Conservation (phyloP, 164 flowering plant genomes). For the Houttuynia cordata region DNA sequence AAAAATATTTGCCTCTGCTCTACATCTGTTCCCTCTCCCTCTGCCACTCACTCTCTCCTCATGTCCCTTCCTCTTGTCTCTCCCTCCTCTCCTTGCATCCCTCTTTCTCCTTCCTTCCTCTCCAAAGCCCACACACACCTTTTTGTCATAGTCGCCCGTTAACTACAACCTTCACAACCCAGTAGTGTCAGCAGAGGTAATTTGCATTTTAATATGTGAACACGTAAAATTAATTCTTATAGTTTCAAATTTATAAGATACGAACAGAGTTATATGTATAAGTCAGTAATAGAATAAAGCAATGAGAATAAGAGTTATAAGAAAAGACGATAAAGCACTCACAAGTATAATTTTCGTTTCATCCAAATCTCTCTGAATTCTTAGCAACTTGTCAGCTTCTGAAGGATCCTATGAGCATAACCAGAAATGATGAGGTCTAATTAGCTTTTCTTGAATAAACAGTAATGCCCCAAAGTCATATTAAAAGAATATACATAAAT, state of each 20-base stretch:
- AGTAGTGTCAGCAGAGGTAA: no score
- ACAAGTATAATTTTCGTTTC: conserved; percentile 99
- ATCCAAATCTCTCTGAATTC: conserved; percentile 93
- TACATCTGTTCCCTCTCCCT: no score
- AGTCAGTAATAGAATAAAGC: neutral
- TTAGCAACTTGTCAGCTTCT: conserved; percentile 94
- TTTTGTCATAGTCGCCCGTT: no score
- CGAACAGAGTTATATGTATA: no score
- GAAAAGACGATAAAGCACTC: conserved; percentile 21
- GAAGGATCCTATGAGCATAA: conserved; percentile 68
- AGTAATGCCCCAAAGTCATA: neutral
- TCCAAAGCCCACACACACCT: no score
- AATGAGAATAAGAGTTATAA: neutral
- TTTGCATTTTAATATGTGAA: neutral
- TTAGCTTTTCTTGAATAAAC: neutral
- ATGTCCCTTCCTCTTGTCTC: no score
- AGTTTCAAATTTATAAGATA: no score
- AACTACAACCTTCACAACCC: neutral
- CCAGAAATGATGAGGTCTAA: neutral
- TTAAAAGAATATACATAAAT: neutral
- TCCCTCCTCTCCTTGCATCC: no score
- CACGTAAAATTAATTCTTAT: neutral
- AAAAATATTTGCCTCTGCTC: no score
- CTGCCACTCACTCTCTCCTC: no score
- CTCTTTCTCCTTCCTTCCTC: no score